Base-by-base conservation (phyloP, 495 filamentous ascomycete genomes). In the Aspergillus nidulans region DNA sequence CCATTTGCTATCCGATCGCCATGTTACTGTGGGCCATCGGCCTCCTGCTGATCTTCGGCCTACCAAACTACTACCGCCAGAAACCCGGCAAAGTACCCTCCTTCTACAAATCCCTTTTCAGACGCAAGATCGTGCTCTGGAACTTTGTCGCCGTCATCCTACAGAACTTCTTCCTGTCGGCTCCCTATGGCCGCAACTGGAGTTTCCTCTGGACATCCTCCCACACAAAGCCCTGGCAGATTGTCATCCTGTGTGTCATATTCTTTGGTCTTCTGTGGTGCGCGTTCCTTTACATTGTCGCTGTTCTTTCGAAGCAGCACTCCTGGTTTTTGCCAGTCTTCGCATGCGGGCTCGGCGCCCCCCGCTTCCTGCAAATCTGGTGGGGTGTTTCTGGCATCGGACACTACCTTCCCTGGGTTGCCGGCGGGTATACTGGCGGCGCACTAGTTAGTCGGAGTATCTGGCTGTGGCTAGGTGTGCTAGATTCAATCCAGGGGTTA, bases 41-140 rank as follows among this genome's bases (percentile, higher is more conserved):
- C 1, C 23, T 72, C n/a, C 52, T 77, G 6, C 48, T 77, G 15
- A 69, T 62, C 47, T 69, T 73, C 28, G 75, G 75, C 6, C 60
- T 77, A 23, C 75, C 75, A 20, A 75, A 76, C 49, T 77, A 77
- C 55, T 77, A 77, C 58, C 73, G 81, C 43, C 84, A 86, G 57
- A 68, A 73, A 2, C 86, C 87, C 0, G 87, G 85, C 44, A 79
- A 80, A 36, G 81, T 89, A 0, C 86, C 87, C 2, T 76, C 74
- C 0, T 77, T 77, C 60, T 77, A 77, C 59, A 69, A 67, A 44
- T 74, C 74, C 1, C 63, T 77, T 3, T 70, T 74, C 49, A 62
- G 73, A 4, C 67, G 73, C 40, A 77, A 77, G 59, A 77, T 76
- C 30, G 66, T 77, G n/a, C 64, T 74, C 9, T 77, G 75, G 75